A percentile compares a stretch with the other conserved stretches of the same genome.
phyloP scores from a whole-genome alignment of 345 rosid genomes.

The Lepidium africanum region DNA sequence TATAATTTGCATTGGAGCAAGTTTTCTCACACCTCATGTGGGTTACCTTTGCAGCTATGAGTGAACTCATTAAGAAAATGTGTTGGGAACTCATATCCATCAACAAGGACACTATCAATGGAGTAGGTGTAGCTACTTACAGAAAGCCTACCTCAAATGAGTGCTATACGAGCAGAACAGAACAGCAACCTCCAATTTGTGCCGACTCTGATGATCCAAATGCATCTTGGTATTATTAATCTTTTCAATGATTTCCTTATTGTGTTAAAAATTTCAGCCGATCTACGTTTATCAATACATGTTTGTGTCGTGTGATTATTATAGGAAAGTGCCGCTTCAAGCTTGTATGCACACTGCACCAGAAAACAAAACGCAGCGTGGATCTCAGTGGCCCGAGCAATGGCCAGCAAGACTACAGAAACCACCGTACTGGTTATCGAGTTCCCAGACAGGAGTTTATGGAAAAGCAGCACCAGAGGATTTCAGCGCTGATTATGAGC shows the following conservation, averaged over 20 bases:
- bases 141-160: slow-evolving; percentile 76
- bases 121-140: slow-evolving; percentile 72
- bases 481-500: slow-evolving; percentile 62
- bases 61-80: slow-evolving; percentile 59
- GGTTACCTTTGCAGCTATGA: slow-evolving; percentile 61
- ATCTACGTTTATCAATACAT: neutral
- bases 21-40: slow-evolving; percentile 14
- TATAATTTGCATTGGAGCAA: slow-evolving; percentile 13
- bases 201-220: slow-evolving; percentile 75
- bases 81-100: slow-evolving; percentile 89
- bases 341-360: slow-evolving; percentile 89
- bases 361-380: slow-evolving; percentile 49
- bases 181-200: slow-evolving; percentile 72
- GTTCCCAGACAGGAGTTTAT: slow-evolving; percentile 82
- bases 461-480: slow-evolving; percentile 92
- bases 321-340: slow-evolving; percentile 82
- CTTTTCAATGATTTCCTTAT: neutral
- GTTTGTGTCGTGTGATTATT: neutral
- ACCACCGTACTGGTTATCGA: slow-evolving; percentile 78
- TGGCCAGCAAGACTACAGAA: slow-evolving; percentile 86
- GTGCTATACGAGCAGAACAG: slow-evolving; percentile 67
- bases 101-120: slow-evolving; percentile 58
- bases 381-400: slow-evolving; percentile 89
- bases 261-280: neutral
- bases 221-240: slow-evolving; percentile 67